These are phyloP conservation scores for Prunus mongolica DNA, from an alignment of 306 rosid genomes.

Conservation along the genomic window DNA sequence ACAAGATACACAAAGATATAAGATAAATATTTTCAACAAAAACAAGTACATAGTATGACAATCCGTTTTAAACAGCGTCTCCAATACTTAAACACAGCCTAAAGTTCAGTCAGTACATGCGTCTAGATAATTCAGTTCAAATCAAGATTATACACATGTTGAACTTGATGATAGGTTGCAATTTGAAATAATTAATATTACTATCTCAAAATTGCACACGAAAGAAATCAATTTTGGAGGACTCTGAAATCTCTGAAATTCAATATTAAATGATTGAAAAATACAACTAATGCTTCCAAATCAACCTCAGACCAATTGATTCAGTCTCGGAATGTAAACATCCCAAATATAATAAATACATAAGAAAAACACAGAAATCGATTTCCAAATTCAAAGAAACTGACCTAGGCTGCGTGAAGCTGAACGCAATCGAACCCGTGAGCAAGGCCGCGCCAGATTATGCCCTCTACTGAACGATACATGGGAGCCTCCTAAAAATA, in stretches of 20 bases:
- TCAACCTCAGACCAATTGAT: not conserved
- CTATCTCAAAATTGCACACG: not conserved
- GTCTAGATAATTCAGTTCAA: not conserved
- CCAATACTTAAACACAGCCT: not conserved
- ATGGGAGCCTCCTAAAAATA: conserved; percentile 24
- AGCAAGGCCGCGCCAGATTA: conserved; percentile 17
- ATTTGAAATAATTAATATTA: not conserved
- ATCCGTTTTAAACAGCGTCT: not conserved
- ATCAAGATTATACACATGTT: not conserved
- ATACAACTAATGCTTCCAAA: not conserved
- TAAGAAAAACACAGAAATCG: not conserved
- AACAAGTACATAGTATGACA: not conserved
- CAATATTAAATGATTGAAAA: not conserved
- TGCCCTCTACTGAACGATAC: conserved; percentile 23
- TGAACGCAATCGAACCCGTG: conserved; percentile 28
- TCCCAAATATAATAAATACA: not conserved
- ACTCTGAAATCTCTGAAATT: not conserved
- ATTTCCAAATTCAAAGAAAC: not conserved
- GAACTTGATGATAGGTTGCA: not conserved
- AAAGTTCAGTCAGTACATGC: not conserved
- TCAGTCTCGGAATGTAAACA: not conserved
- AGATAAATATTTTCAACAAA: not conserved
- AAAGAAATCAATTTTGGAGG: not conserved
- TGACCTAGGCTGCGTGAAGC: conserved; percentile 39
- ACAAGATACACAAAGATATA: not conserved